phyloP scores from a whole-genome alignment of 1,139 yeast species.

The Geotrichum europaeum region DNA sequence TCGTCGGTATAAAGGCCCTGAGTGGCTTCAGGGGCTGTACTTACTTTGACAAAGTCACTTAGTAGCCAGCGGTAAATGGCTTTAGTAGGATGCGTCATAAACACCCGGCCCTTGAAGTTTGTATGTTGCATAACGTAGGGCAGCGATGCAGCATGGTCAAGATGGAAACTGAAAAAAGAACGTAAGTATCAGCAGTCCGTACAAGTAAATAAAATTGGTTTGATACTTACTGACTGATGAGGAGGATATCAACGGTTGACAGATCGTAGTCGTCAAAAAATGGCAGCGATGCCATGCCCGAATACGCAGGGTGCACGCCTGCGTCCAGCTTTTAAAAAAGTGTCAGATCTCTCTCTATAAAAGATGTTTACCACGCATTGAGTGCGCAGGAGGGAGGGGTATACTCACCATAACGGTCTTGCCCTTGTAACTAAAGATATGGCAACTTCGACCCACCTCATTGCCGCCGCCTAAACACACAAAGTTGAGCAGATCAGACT shows the following conservation, averaged over 20 bases:
- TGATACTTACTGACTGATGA: conserved; percentile 60
- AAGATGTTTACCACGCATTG: background rate
- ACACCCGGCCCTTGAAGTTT: conserved; percentile 86
- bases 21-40: conserved; percentile 45
- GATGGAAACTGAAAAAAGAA: conserved; percentile 56
- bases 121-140: conserved; percentile 99
- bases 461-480: conserved; percentile 99
- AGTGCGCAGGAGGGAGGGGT: background rate
- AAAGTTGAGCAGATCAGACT: conserved; percentile 49
- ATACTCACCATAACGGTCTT: conserved; percentile 73
- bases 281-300: conserved; percentile 87
- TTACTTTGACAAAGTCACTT: conserved; percentile 90
- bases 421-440: conserved; percentile 83
- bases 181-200: conserved; percentile 5
- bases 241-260: conserved; percentile 74
- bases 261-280: conserved; percentile 92
- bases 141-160: conserved; percentile 95
- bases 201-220: background rate
- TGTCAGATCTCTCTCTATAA: background rate
- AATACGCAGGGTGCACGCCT: conserved; percentile 93
- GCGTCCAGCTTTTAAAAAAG: conserved; percentile 55
- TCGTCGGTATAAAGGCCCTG: conserved; percentile 73
- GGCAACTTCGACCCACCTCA: conserved; percentile 96
- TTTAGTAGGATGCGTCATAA: conserved; percentile 98
- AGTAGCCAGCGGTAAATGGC: conserved; percentile 94